phyloP scores from a whole-genome alignment of 2,329 filamentous ascomycete species.

The Botrytis deweyae region DNA sequence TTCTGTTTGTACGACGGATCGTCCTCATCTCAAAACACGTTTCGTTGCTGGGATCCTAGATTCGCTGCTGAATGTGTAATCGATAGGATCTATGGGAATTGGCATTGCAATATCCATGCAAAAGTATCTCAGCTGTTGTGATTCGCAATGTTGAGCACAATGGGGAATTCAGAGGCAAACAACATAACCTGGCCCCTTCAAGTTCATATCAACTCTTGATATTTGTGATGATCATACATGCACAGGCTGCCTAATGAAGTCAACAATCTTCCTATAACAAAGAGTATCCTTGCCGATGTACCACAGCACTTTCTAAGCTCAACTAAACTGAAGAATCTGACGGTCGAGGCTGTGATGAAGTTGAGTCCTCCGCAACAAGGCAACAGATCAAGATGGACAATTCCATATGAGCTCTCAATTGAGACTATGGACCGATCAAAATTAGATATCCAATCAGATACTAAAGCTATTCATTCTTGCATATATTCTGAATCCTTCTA shows the following conservation, averaged over 20 bases:
- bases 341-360: background rate
- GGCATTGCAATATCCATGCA: background rate
- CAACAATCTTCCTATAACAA: background rate
- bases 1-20: background rate
- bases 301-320: background rate
- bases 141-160: background rate
- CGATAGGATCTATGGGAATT: background rate
- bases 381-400: background rate
- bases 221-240: background rate
- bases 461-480: background rate
- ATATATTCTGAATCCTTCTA: background rate
- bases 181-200: background rate
- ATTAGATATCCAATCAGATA: no score
- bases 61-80: background rate
- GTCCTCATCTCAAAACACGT: background rate
- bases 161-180: background rate
- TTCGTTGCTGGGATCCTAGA: background rate
- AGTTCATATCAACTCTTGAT: background rate
- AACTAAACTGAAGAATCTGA: background rate
- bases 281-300: background rate
- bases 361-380: background rate
- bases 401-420: background rate
- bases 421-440: background rate
- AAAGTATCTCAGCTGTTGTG: background rate
- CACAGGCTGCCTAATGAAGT: background rate